These are phyloP conservation scores for Lagerstroemia speciosa DNA, from an alignment of 345 rosid species.

Conservation along the genomic window DNA sequence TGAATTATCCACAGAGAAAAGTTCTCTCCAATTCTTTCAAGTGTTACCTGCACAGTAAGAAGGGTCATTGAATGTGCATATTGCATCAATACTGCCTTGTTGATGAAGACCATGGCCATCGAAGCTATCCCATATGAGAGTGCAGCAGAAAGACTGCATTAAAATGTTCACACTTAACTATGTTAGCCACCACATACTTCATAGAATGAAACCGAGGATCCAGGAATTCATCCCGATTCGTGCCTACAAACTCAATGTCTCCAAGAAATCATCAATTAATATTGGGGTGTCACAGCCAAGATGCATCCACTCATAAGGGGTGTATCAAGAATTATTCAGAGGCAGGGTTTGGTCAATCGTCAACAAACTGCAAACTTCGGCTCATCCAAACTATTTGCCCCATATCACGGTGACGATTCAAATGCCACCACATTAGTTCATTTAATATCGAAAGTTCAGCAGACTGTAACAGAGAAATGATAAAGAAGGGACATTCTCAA, in stretches of 20 bases:
- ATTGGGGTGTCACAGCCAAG: not conserved
- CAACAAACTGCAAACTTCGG: too few relatives aligned
- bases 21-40: not conserved
- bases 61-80: slow-evolving; percentile 79
- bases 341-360: too few relatives aligned
- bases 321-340: too few relatives aligned
- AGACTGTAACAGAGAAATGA: too few relatives aligned
- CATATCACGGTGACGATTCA: too few relatives aligned
- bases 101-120: slow-evolving; percentile 98
- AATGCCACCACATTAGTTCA: too few relatives aligned
- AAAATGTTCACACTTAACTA: not conserved
- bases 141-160: slow-evolving; percentile 65
- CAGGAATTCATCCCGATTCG: not conserved
- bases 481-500: too few relatives aligned
- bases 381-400: too few relatives aligned
- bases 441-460: too few relatives aligned
- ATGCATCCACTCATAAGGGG: too few relatives aligned
- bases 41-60: slow-evolving; percentile 70
- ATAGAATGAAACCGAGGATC: not conserved
- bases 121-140: slow-evolving; percentile 86
- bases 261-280: not conserved
- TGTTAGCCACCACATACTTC: not conserved
- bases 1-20: not conserved
- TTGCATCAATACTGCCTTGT: slow-evolving; percentile 86
- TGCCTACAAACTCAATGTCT: not conserved